Base-by-base conservation (phyloP, 1,139 yeast genomes). In the Geotrichum klebahnii region DNA sequence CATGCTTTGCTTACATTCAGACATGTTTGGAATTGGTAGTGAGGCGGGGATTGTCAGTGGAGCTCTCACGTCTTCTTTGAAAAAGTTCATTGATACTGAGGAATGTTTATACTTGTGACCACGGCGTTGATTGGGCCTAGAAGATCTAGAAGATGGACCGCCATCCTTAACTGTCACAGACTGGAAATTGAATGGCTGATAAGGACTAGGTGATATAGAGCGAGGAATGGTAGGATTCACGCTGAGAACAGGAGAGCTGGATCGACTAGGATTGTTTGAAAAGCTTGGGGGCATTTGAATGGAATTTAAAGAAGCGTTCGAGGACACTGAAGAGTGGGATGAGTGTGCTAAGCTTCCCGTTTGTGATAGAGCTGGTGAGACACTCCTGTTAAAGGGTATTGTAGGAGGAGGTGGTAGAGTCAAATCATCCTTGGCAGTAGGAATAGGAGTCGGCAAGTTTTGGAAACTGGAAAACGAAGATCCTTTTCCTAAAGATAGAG, bases 21-120 rank as follows among this genome's bases (percentile, higher is more conserved):
- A 64, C 22, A 77, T 62, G 19, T 80, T 84, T 0, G 98, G 98
- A 0, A 89, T 80, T 0, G 95, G 92, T 56, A 82, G 77, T 53
- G 85, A 81, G 44, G 82, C 82, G 0, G 96, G 95, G 31, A 89
- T 77, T 46, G 83, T 79, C 46, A 80, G 69, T 1, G 89, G 82
- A 10, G 84, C 82, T 38, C 81, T 73, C 17, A 80, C 82, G 1
- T 97, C 96, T 62, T 90, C 97, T 64, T 88, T 96, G 66, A 92
- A 92, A 65, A 90, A 78, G 66, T 92, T 92, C 92, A 92, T 85
- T 3, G 96, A 86, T 4, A 92, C 96, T n/a, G 97, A 88, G 4
- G 97, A 88, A 61, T 92, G 97, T 65, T 92, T 92, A 64, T 92
- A 92, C 60, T 92, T 79, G 69, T 92, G 98, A 9, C 98, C 97